These are phyloP conservation scores for Trichoderma sp. DNA, from an alignment of 2,329 filamentous ascomycete species.

Conservation along the genomic window DNA sequence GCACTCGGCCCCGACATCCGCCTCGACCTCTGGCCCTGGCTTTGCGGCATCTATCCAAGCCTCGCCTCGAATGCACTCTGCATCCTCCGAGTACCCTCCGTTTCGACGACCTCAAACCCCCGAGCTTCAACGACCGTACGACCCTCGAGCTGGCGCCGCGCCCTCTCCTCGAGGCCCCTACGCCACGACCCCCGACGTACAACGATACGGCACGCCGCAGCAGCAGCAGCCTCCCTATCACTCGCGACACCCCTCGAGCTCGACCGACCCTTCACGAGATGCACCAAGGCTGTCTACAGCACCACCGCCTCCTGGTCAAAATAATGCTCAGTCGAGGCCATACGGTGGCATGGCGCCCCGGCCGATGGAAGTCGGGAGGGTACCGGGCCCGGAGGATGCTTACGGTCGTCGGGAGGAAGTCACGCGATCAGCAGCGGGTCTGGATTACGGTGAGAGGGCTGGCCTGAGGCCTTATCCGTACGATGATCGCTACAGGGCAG, in stretches of 20 bases:
- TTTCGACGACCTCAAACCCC: conserved; percentile 72
- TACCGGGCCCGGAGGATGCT: conserved; percentile 41
- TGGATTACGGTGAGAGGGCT: conserved; percentile 57
- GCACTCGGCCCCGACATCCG: conserved; percentile 42
- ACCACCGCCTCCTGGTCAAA: conserved; percentile 53
- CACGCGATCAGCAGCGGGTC: conserved; percentile 35
- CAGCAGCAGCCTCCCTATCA: conserved; percentile 41
- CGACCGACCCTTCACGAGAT: conserved; percentile 48
- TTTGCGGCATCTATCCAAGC: conserved; percentile 54
- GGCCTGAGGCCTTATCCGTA: conserved; percentile 47
- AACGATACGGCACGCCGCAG: conserved; percentile 62
- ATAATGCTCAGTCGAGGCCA: conserved; percentile 51
- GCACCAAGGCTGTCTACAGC: conserved; percentile 40
- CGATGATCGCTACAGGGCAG: conserved; percentile 56
- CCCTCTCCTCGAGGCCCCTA: conserved; percentile 54
- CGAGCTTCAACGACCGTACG: conserved; percentile 63
- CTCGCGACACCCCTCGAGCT: conserved; percentile 51
- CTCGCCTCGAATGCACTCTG: conserved; percentile 57
- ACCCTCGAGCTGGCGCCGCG: conserved; percentile 46
- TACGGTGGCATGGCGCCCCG: conserved; percentile 48
- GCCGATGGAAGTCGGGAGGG: conserved; percentile 49
- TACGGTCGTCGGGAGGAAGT: conserved; percentile 55
- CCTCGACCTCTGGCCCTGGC: conserved; percentile 43
- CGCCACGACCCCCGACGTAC: conserved; percentile 59
- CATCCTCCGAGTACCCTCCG: conserved; percentile 59